Percentiles rank a stretch among this genome's conserved stretches.
Conservation (phyloP, 1,139 yeast species). For the Suhomyces coccinellae region DNA sequence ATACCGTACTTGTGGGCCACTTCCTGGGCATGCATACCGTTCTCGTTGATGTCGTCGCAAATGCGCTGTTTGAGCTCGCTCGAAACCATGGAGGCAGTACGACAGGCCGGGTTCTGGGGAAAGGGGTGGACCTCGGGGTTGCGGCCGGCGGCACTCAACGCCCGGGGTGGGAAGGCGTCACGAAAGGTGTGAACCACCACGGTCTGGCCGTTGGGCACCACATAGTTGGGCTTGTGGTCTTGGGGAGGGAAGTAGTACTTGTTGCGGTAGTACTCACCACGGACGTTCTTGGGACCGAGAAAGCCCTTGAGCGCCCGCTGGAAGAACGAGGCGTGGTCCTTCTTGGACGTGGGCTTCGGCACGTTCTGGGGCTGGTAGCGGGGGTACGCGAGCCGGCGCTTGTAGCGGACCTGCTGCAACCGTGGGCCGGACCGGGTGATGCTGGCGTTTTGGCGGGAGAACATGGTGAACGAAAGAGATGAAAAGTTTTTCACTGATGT, state of each 20-base stretch:
- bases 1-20: constrained; percentile 80
- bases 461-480: constrained; percentile 7
- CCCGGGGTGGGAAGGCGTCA: constrained; percentile 14
- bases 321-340: constrained; percentile 30
- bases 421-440: constrained; percentile 10
- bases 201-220: constrained; percentile 59
- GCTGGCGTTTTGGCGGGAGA: constrained; percentile 7
- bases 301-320: constrained; percentile 50
- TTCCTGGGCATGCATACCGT: constrained; percentile 62
- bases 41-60: constrained; percentile 53
- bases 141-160: constrained; percentile 19
- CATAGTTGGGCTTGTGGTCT: constrained; percentile 72
- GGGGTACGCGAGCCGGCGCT: constrained; percentile 26
- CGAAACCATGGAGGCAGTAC: constrained; percentile 63
- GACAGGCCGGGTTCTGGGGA: constrained; percentile 69
- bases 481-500: constrained; percentile 10
- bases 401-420: constrained; percentile 14
- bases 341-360: constrained; percentile 24
- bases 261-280: constrained; percentile 80
- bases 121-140: constrained; percentile 64
- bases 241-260: constrained; percentile 74
- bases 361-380: constrained; percentile 22
- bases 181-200: constrained; percentile 24
- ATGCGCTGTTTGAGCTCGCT: constrained; percentile 60
- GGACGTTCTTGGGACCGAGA: constrained; percentile 79